These are phyloP conservation scores for Nemania abortiva DNA, from an alignment of 2,329 filamentous ascomycete genomes.

Conservation along the genomic window DNA sequence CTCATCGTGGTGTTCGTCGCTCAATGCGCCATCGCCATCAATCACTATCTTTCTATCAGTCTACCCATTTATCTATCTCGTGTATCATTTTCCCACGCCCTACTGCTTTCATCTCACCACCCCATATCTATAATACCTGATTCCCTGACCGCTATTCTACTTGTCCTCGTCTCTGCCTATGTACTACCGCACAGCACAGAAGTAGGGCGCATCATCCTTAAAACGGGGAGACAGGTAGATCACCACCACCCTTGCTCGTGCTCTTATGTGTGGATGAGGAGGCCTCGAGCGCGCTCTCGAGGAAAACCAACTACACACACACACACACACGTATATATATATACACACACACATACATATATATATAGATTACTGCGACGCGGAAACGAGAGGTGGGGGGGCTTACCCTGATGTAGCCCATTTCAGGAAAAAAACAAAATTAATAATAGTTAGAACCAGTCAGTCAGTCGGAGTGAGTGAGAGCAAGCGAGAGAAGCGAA, in stretches of 20 bases:
- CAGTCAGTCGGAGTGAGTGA: background rate
- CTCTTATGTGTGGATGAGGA: conserved; percentile 1
- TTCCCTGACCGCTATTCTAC: conserved; percentile 31
- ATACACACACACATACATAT: background rate
- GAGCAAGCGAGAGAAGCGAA: conserved; percentile 10
- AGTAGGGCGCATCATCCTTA: conserved; percentile 4
- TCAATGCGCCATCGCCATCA: conserved; percentile 33
- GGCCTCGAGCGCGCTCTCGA: conserved; percentile 1
- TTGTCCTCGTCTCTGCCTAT: background rate
- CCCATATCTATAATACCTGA: background rate
- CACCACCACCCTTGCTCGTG: conserved; percentile 4
- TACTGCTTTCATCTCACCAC: conserved; percentile 24
- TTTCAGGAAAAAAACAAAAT: conserved; percentile 13
- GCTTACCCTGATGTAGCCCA: conserved; percentile 5
- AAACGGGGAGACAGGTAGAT: background rate
- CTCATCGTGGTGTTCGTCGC: conserved; percentile 30
- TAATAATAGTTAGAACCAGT: background rate
- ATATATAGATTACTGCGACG: conserved; percentile 13
- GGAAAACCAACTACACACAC: background rate
- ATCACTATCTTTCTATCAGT: conserved; percentile 16
- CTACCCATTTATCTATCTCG: background rate
- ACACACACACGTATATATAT: background rate
- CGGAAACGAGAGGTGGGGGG: conserved; percentile 10
- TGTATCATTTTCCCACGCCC: conserved; percentile 15
- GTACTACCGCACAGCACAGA: background rate